Base-by-base conservation (phyloP, 768 basidiomycete genomes). In the Russula foetens region DNA sequence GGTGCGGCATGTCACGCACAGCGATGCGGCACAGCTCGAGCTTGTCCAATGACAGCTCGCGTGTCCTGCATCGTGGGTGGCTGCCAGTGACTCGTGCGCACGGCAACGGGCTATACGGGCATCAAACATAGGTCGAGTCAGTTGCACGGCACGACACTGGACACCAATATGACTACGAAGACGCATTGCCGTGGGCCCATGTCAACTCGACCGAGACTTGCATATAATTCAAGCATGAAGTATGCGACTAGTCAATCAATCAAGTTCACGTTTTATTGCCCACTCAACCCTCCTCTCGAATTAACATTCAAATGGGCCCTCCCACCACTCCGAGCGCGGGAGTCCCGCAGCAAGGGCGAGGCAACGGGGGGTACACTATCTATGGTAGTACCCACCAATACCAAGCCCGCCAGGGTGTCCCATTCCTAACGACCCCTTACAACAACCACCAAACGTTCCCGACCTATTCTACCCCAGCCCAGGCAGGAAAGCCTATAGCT, bases 291-390 rank as follows among this genome's bases (percentile, higher is more conserved):
- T 21, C 35, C 12, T 12, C 26, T 29, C 19, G 4, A n/a, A 23
- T 54, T 24, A 38, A 31, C 12, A 1, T 23, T 47, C 14, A 8
- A 29, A 62, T 62, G 60, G 60, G 55, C 0, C 60, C 60, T 41
- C 60, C 60, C 28, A 17, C 49, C 5, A n/a, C 60, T 41, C 60
- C 60, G n/a, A 57, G 35, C 14, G 55, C 60, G 15, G 60, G 60
- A n/a, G 19, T 52, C 11, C 29, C 29, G 7, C 55, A 45, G 23
- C 45, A 50, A 8, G 59, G 59, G 45, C 41, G 21, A 41, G 35
- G 55, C 17, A 51, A 53, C 15, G 55, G 43, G 15, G 56, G 56
- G 0, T 62, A 62, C 6, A 44, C 29, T 14, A 31, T 57, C 26
- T 38, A 51, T 57, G 50, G 28, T 23, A 33, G 28, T 38, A 12